Conservation (phyloP, 2,329 filamentous ascomycete genomes). For the Diplodia mutila region DNA sequence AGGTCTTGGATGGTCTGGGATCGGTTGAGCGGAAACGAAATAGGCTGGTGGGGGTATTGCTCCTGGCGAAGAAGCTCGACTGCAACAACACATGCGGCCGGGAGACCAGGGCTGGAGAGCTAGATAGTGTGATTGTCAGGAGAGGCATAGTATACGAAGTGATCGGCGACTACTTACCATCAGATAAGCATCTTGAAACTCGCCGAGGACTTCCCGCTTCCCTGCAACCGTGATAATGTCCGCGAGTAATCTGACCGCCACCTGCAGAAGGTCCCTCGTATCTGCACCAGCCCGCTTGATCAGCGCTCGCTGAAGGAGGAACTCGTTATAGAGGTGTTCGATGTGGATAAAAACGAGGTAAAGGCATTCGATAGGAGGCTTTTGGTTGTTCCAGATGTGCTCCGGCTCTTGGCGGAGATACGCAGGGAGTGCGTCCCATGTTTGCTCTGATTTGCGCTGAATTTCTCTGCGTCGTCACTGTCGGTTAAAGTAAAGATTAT, state of each 20-base stretch:
- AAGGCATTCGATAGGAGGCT: constrained; percentile 46
- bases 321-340: constrained; percentile 60
- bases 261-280: constrained; percentile 41
- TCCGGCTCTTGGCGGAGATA: constrained; percentile 35
- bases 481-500: neutral
- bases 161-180: constrained; percentile 10
- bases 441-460: constrained; percentile 28
- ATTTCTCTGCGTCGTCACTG: constrained; percentile 30
- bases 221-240: constrained; percentile 44
- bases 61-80: constrained; percentile 51
- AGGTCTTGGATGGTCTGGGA: constrained; percentile 52
- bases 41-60: constrained; percentile 26
- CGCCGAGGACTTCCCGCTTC: constrained; percentile 45
- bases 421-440: constrained; percentile 35
- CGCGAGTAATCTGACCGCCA: constrained; percentile 44
- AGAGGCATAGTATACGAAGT: neutral
- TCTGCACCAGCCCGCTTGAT: constrained; percentile 33
- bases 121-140: constrained; percentile 41
- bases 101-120: constrained; percentile 41
- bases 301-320: constrained; percentile 62
- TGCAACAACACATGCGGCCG: constrained; percentile 48
- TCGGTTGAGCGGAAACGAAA: constrained; percentile 40
- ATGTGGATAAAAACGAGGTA: constrained; percentile 52
- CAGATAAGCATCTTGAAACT: constrained; percentile 45
- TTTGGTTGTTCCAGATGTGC: constrained; percentile 5